Evolutionary conservation across 345 rosid genomes (phyloP), one percentile per base, ranked within the genome.

Genomic region (Draba incana): DNA sequence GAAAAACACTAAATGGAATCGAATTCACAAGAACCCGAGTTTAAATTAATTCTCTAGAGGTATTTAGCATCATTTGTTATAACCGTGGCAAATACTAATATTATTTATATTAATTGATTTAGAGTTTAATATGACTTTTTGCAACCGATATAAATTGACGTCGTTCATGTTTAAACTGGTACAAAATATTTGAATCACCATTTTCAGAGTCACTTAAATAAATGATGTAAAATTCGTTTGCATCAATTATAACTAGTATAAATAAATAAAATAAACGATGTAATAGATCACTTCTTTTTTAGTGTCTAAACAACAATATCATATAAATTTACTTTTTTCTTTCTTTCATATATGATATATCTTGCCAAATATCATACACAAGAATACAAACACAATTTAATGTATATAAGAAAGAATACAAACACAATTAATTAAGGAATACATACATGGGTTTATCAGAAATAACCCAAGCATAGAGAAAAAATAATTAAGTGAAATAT

Each of bases 401-500:
- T 35, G 10, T 35, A 35, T 35, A 8, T 8, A 35, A 35, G 0
- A 35, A 10, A 31, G 3, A 1, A 3, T 42, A 60, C 28, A 70
- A 51, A 11, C 47, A 31, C 46, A 61, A 52, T 24, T 43, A 70
- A 33, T 52, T 51, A n/a, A 52, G 50, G 47, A 53, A 53, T 71
- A 62, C 59, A 61, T 33, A 33, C 31, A 47, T 53, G 41, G 62
- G 41, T 53, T 28, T 14, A 14, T 53, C 48, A 53, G 0, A 62
- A 44, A 15, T 7, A 44, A 31, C 56, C 69, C 75, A 71, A n/a
- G 14, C 41, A 53, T 45, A 62, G 11, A 44, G 56, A 44, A 15
- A 14, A 23, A 62, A 62, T n/a, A 69, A 27, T 33, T 33, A 61
- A 20, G 60, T 70, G 53, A 70, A 23, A 44, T 11, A 44, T 62